Evolutionary conservation across 139 green algal genomes (phyloP).

Genomic region (Microglena sp.): DNA sequence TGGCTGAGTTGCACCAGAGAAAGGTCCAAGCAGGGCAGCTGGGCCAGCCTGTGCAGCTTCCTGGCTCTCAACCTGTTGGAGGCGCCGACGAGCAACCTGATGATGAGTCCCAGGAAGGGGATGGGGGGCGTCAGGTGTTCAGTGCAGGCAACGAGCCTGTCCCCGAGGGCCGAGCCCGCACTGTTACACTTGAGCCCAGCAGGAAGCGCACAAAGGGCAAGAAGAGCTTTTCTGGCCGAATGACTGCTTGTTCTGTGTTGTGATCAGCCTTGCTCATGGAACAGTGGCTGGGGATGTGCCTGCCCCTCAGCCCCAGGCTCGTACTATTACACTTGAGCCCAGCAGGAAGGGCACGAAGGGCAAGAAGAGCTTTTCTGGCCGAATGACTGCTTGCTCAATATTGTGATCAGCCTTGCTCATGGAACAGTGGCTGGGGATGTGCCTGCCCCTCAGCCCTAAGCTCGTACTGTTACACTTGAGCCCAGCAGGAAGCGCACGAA

Average conservation of each 20-base stretch:
- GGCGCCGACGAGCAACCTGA: neutral
- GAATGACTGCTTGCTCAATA: conserved; percentile 21
- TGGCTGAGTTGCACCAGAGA: conserved; percentile 40
- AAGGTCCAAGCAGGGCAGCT: conserved; percentile 26
- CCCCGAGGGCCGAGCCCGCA: conserved; percentile 2
- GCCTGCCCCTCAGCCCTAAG: too few relatives aligned
- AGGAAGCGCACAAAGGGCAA: conserved; percentile 41
- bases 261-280: too few relatives aligned
- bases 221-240: conserved; percentile 32
- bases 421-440: too few relatives aligned
- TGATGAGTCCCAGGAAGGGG: conserved; percentile 16
- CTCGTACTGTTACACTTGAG: conserved; percentile 25
- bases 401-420: too few relatives aligned
- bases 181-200: conserved; percentile 29
- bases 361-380: conserved; percentile 40
- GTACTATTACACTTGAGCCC: conserved; percentile 26
- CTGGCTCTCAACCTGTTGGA: neutral
- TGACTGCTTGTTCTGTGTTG: conserved; percentile 20
- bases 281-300: too few relatives aligned
- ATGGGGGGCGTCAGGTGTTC: conserved; percentile 21
- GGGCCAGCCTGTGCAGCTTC: neutral
- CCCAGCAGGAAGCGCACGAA: conserved; percentile 35
- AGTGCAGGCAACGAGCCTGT: neutral
- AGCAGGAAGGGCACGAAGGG: conserved; percentile 37
- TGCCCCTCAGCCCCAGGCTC: too few relatives aligned